Evolutionary conservation across 805 yeast genomes (phyloP).

Genomic region (Cyberlindnera meyerae): DNA sequence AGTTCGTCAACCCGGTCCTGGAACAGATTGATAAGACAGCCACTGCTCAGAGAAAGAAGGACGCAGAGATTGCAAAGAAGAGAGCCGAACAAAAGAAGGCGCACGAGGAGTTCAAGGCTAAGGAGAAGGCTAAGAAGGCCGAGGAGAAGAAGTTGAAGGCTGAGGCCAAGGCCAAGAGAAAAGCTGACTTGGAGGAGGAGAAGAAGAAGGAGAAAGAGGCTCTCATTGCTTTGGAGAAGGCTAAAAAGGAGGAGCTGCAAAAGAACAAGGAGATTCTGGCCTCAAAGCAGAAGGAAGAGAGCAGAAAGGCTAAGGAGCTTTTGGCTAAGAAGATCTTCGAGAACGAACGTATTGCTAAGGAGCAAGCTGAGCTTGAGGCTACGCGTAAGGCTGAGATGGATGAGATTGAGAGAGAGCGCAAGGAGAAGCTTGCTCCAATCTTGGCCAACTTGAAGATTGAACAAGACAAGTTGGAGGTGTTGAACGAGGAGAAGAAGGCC

Average conservation of each 20-base stretch:
- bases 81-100: slow-evolving; percentile 33
- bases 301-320: slow-evolving; percentile 24
- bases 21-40: slow-evolving; percentile 69
- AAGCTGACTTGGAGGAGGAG: slow-evolving; percentile 31
- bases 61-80: slow-evolving; percentile 38
- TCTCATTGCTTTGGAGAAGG: slow-evolving; percentile 23
- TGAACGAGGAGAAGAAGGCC: slow-evolving; percentile 45
- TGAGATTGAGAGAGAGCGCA: slow-evolving; percentile 45
- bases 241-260: slow-evolving; percentile 33
- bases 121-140: slow-evolving; percentile 32
- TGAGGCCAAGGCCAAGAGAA: slow-evolving; percentile 37
- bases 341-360: slow-evolving; percentile 19
- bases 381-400: slow-evolving; percentile 39
- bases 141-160: slow-evolving; percentile 45
- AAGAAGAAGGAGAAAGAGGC: slow-evolving; percentile 30
- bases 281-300: slow-evolving; percentile 29
- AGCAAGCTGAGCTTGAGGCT: slow-evolving; percentile 38
- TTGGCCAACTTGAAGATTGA: slow-evolving; percentile 49
- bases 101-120: slow-evolving; percentile 37
- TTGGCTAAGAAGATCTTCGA: slow-evolving; percentile 28
- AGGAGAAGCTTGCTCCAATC: slow-evolving; percentile 49
- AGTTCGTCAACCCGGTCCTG: slow-evolving; percentile 79
- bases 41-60: slow-evolving; percentile 56
- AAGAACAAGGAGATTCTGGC: slow-evolving; percentile 33
- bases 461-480: slow-evolving; percentile 42